A percentile compares a stretch with the other conserved stretches of the same genome.
Conservation (phyloP, 2,329 filamentous ascomycete genomes). For the Periconia digitata region DNA sequence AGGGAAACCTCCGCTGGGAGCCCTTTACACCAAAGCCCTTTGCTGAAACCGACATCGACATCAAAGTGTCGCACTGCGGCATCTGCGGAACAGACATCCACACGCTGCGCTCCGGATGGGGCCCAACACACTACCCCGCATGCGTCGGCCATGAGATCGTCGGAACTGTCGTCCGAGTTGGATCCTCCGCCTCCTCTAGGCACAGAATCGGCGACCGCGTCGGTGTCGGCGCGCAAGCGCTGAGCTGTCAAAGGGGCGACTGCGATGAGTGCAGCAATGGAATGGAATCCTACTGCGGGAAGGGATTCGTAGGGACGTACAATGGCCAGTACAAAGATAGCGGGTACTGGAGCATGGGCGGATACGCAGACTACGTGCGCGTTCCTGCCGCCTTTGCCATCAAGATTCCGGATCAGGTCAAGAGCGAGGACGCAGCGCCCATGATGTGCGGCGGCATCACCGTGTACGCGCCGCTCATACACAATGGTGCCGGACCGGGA, state of each 20-base stretch:
- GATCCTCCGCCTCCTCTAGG: conserved; percentile 43
- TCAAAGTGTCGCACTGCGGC: conserved; percentile 36
- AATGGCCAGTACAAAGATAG: conserved; percentile 57
- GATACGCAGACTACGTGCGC: conserved; percentile 58
- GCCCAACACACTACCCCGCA: conserved; percentile 46
- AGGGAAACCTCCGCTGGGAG: conserved; percentile 59
- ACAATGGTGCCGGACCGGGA: conserved; percentile 68
- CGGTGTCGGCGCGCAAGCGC: conserved; percentile 55
- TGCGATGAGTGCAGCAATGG: conserved; percentile 58
- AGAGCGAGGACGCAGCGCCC: conserved; percentile 60
- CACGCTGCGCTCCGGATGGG: conserved; percentile 47
- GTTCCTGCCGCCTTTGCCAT: conserved; percentile 61
- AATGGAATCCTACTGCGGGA: conserved; percentile 47
- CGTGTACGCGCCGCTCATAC: conserved; percentile 67
- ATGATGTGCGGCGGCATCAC: conserved; percentile 80
- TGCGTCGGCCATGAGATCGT: conserved; percentile 49
- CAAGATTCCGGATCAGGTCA: conserved; percentile 56
- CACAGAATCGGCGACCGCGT: conserved; percentile 64
- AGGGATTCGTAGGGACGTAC: conserved; percentile 59
- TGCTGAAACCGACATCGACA: conserved; percentile 34
- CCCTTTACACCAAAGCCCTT: conserved; percentile 50
- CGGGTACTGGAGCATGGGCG: conserved; percentile 68
- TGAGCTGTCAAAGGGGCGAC: conserved; percentile 48
- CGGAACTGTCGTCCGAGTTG: conserved; percentile 41
- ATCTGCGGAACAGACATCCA: conserved; percentile 44